Percentiles rank a stretch among this genome's conserved stretches.
phyloP scores from a whole-genome alignment of 371 early-diverging fungal genomes.

The Actinomucor elegans region DNA sequence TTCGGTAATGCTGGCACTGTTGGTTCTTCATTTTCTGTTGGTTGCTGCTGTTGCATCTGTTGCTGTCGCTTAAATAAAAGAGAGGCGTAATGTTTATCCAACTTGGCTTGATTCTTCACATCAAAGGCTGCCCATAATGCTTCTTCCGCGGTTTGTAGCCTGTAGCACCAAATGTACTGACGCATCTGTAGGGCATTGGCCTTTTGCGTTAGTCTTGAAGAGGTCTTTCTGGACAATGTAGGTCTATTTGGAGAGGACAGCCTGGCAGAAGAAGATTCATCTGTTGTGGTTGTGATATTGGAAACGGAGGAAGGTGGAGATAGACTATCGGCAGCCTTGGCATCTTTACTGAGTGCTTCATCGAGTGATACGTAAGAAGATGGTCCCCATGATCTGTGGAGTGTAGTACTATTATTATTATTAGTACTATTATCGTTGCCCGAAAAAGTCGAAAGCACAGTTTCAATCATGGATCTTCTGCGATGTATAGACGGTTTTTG shows the following conservation, averaged over 20 bases:
- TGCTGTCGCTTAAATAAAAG: not conserved
- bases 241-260: no score
- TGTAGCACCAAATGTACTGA: conserved; percentile 16
- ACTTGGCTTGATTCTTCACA: conserved; percentile 8
- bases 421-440: not conserved
- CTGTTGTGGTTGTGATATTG: not conserved
- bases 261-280: not conserved
- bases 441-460: conserved; percentile 8
- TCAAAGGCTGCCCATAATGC: conserved; percentile 13
- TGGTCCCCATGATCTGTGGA: conserved; percentile 1
- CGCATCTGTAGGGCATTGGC: conserved; percentile 1
- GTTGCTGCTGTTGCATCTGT: not conserved
- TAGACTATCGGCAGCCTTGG: not conserved
- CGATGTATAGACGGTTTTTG: conserved; percentile 1
- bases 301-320: not conserved
- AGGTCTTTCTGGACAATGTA: not conserved
- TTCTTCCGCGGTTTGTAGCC: not conserved
- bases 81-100: conserved; percentile 7
- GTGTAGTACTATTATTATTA: not conserved
- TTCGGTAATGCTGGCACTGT: not conserved
- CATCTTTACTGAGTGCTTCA: not conserved
- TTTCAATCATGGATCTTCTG: conserved; percentile 13
- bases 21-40: not conserved
- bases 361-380: not conserved
- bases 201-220: conserved; percentile 1